A percentile compares a stretch with the other conserved stretches of the same genome.
phyloP scores from a whole-genome alignment of 2,329 filamentous ascomycete genomes.

The Aspergillus tamarii region DNA sequence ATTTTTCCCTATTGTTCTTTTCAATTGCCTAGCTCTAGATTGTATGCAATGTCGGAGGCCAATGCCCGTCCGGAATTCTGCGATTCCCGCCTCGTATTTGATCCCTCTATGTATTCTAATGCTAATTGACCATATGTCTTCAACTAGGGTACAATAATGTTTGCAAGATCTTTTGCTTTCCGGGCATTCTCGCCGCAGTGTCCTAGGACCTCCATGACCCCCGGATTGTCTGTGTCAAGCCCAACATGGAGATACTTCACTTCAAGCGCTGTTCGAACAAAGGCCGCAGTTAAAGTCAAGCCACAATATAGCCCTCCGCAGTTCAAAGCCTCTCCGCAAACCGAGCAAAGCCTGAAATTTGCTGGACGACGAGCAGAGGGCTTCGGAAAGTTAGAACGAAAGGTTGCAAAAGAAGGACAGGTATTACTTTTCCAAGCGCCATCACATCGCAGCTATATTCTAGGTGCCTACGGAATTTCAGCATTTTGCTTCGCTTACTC shows the following conservation, averaged over 20 bases:
- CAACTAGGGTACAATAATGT: conserved; percentile 30
- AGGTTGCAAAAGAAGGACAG: conserved; percentile 58
- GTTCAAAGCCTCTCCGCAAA: conserved; percentile 12
- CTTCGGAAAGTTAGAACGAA: conserved; percentile 53
- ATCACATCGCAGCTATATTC: conserved; percentile 65
- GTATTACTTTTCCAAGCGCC: conserved; percentile 68
- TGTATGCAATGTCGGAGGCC: background rate
- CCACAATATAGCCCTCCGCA: conserved; percentile 14
- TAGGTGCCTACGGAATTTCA: conserved; percentile 62
- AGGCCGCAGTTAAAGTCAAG: conserved; percentile 24
- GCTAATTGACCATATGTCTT: conserved; percentile 10
- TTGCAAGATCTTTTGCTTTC: conserved; percentile 32
- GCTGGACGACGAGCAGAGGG: conserved; percentile 39
- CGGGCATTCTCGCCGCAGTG: conserved; percentile 32
- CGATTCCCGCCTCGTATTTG: background rate
- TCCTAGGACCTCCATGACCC: conserved; percentile 21
- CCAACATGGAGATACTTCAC: conserved; percentile 35
- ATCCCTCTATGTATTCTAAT: background rate
- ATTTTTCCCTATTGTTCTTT: background rate
- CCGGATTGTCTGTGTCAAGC: conserved; percentile 17
- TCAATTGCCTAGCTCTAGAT: background rate
- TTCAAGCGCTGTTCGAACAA: conserved; percentile 30
- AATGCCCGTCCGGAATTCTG: background rate
- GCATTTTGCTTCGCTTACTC: conserved; percentile 58
- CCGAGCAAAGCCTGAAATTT: conserved; percentile 28